Conservation (phyloP, 805 yeast genomes). For the Sugiyamaella qingdaonensis region DNA sequence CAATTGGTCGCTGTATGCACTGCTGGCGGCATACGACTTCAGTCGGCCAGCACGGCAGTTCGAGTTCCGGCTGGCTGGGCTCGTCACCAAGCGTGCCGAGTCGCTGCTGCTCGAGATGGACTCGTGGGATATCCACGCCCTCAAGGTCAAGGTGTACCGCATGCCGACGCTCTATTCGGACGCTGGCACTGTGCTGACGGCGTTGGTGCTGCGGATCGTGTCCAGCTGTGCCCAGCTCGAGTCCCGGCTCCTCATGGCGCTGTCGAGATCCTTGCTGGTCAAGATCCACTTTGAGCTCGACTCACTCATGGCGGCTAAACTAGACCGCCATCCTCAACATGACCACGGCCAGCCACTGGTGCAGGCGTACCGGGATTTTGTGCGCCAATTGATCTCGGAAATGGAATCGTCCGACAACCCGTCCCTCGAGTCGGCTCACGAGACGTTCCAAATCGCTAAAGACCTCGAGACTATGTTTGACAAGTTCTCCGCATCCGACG, state of each 20-base stretch:
- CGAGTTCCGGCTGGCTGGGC: slow-evolving; percentile 28
- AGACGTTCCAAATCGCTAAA: slow-evolving; percentile 29
- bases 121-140: slow-evolving; percentile 27
- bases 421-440: slow-evolving; percentile 26
- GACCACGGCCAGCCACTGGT: slow-evolving; percentile 19
- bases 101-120: slow-evolving; percentile 23
- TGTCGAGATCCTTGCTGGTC: slow-evolving; percentile 29
- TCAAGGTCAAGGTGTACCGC: slow-evolving; percentile 25
- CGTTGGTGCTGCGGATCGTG: slow-evolving; percentile 29
- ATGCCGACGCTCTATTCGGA: slow-evolving; percentile 23
- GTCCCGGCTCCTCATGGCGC: slow-evolving; percentile 28
- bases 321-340: not conserved
- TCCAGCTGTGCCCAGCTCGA: slow-evolving; percentile 25
- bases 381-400: slow-evolving; percentile 25
- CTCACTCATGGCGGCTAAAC: slow-evolving; percentile 12
- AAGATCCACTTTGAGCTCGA: slow-evolving; percentile 31
- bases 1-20: slow-evolving; percentile 28
- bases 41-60: slow-evolving; percentile 22
- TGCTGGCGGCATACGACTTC: slow-evolving; percentile 28
- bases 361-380: slow-evolving; percentile 26
- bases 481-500: slow-evolving; percentile 17
- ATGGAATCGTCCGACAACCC: slow-evolving; percentile 23
- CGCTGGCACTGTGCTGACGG: slow-evolving; percentile 29
- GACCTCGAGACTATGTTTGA: slow-evolving; percentile 30
- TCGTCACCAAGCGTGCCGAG: slow-evolving; percentile 25